phyloP scores from a whole-genome alignment of 1,284 basidiomycete genomes.

The Rhizoctonia solani region DNA sequence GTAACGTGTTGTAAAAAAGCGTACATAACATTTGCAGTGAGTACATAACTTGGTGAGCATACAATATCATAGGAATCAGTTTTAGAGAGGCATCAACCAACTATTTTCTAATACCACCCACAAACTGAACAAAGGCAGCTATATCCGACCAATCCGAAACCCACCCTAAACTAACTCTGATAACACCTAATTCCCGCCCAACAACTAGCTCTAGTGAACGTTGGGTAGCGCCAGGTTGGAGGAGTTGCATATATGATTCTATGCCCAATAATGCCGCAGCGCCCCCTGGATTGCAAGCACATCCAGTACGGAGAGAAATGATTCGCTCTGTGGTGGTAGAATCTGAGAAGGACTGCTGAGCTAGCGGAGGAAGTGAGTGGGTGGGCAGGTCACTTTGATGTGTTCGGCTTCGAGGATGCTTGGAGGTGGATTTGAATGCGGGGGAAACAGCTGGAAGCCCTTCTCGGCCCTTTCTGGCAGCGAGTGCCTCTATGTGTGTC shows the following conservation, averaged over 20 bases:
- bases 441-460: not conserved
- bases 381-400: not conserved
- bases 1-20: no score
- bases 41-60: no score
- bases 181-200: constrained; percentile 47
- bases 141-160: constrained; percentile 29
- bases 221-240: constrained; percentile 63
- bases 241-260: constrained; percentile 64
- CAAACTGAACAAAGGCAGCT: constrained; percentile 17
- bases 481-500: constrained; percentile 25
- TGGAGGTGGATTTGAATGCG: constrained; percentile 21
- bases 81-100: not conserved
- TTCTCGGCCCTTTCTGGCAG: constrained; percentile 5
- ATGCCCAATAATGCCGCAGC: constrained; percentile 71
- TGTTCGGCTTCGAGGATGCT: not conserved
- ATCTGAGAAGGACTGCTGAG: constrained; percentile 4
- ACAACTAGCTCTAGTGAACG: constrained; percentile 63
- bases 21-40: no score
- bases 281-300: constrained; percentile 83
- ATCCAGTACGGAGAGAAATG: constrained; percentile 77
- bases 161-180: constrained; percentile 67
- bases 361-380: not conserved
- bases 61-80: not conserved
- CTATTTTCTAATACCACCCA: not conserved
- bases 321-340: constrained; percentile 37